phyloP scores from a whole-genome alignment of 495 filamentous ascomycete genomes.

The Trichoderma reesei region DNA sequence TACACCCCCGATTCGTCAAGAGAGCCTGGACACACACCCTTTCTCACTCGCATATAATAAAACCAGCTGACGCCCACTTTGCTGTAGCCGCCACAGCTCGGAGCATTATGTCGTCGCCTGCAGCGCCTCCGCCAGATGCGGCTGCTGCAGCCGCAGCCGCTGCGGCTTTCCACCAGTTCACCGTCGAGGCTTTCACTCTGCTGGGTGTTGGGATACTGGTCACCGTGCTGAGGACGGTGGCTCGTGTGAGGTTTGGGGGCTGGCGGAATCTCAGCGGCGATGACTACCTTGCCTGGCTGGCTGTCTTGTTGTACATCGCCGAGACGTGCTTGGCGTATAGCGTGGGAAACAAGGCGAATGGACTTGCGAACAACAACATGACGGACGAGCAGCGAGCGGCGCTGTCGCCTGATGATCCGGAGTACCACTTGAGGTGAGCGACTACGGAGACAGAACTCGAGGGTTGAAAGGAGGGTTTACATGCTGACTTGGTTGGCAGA shows the following conservation, averaged over 20 bases:
- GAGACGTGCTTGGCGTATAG: slow-evolving; percentile 29
- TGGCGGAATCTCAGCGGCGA: slow-evolving; percentile 25
- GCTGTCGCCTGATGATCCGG: slow-evolving; percentile 35
- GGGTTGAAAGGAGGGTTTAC: not conserved
- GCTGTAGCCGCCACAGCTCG: not conserved
- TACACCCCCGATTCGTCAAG: too few species aligned
- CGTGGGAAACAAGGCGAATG: slow-evolving; percentile 35
- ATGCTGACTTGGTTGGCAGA: slow-evolving; percentile 21
- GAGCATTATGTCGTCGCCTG: slow-evolving; percentile 9
- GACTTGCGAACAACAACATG: slow-evolving; percentile 54
- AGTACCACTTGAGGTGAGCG: slow-evolving; percentile 31
- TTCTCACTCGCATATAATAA: too few species aligned
- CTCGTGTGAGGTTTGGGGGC: slow-evolving; percentile 27
- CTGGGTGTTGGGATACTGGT: slow-evolving; percentile 29
- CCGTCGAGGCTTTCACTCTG: slow-evolving; percentile 37
- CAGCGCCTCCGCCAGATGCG: slow-evolving; percentile 11
- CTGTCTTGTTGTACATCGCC: slow-evolving; percentile 26
- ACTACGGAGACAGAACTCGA: not conserved
- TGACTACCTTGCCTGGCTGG: slow-evolving; percentile 33
- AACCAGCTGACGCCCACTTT: too few species aligned
- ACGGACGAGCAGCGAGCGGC: slow-evolving; percentile 39
- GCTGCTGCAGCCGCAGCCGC: slow-evolving; percentile 27
- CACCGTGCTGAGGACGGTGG: slow-evolving; percentile 27
- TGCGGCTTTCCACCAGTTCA: slow-evolving; percentile 23
- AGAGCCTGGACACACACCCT: too few species aligned